These are phyloP conservation scores for Neofusicoccum sp. DNA, from an alignment of 2,329 filamentous ascomycete species.

Conservation along the genomic window DNA sequence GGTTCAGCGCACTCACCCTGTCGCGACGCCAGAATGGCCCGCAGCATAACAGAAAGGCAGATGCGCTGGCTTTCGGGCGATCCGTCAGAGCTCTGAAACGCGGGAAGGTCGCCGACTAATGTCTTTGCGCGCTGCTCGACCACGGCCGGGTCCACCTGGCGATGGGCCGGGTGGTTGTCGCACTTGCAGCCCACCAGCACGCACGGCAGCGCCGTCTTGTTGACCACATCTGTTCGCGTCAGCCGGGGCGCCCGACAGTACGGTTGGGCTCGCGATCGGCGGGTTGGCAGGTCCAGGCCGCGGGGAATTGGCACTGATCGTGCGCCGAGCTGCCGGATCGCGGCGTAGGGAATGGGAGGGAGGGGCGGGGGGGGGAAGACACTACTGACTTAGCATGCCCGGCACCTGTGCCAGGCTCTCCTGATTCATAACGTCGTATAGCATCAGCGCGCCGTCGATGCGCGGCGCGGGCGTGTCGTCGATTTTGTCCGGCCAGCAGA, in stretches of 20 bases:
- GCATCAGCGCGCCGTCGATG: constrained; percentile 77
- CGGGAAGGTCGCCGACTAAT: constrained; percentile 63
- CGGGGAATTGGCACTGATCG: constrained; percentile 19
- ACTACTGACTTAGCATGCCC: constrained; percentile 71
- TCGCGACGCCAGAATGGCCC: constrained; percentile 65
- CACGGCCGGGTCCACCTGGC: constrained; percentile 67
- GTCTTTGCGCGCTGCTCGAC: constrained; percentile 63
- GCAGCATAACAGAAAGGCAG: constrained; percentile 73
- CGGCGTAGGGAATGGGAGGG: not conserved
- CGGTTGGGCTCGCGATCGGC: constrained; percentile 13
- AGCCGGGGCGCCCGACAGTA: constrained; percentile 2
- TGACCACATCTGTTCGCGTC: constrained; percentile 62
- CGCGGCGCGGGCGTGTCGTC: constrained; percentile 69
- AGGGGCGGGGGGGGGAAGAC: constrained; percentile 2
- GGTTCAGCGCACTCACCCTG: constrained; percentile 59
- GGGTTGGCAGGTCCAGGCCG: not conserved
- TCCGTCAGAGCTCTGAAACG: constrained; percentile 70
- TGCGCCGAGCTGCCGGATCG: constrained; percentile 19
- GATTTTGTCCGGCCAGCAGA: constrained; percentile 57
- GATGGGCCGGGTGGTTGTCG: constrained; percentile 68
- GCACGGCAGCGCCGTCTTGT: constrained; percentile 70
- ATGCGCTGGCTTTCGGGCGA: constrained; percentile 70
- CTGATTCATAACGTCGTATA: constrained; percentile 84
- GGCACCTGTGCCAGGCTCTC: constrained; percentile 73
- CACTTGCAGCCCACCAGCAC: constrained; percentile 88